phyloP scores from a whole-genome alignment of 1,139 yeast genomes.

The Taphrina flavorubra region DNA sequence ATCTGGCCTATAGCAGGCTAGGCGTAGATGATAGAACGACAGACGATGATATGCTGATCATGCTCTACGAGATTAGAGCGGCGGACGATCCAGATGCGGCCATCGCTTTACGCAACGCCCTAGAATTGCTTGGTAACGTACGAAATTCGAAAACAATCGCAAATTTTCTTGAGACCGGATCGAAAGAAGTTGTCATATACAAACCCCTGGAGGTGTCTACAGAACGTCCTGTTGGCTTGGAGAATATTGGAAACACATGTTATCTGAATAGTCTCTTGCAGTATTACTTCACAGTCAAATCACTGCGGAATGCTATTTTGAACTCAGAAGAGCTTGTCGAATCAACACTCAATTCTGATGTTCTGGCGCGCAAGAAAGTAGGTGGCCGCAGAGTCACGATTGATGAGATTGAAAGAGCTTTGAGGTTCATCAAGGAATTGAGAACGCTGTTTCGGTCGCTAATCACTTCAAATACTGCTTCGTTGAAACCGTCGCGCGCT shows the following conservation, averaged over 20 bases:
- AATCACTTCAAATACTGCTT: slow-evolving; percentile 66
- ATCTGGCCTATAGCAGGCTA: slow-evolving; percentile 37
- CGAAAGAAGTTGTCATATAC: slow-evolving; percentile 37
- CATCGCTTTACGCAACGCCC: slow-evolving; percentile 55
- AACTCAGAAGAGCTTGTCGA: slow-evolving; percentile 56
- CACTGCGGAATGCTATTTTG: slow-evolving; percentile 71
- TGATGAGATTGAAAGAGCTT: slow-evolving; percentile 76
- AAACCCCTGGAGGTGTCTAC: slow-evolving; percentile 26
- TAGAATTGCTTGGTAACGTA: slow-evolving; percentile 62
- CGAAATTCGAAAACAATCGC: slow-evolving; percentile 48
- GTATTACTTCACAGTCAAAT: slow-evolving; percentile 83
- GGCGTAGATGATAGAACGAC: slow-evolving; percentile 38
- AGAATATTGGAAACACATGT: slow-evolving; percentile 92
- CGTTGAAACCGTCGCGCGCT: slow-evolving; percentile 81
- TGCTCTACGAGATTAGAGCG: slow-evolving; percentile 31
- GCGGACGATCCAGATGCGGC: slow-evolving; percentile 48
- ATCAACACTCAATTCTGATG: slow-evolving; percentile 48
- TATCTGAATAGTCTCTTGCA: slow-evolving; percentile 81
- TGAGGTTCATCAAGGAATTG: slow-evolving; percentile 76
- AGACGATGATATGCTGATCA: slow-evolving; percentile 39
- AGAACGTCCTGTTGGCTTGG: slow-evolving; percentile 80
- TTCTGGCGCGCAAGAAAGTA: slow-evolving; percentile 58
- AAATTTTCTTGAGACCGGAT: slow-evolving; percentile 48
- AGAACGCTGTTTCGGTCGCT: slow-evolving; percentile 71
- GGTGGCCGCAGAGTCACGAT: slow-evolving; percentile 83